Conservation (phyloP, 176 grass and related monocot species). For the Carex kokanica region DNA sequence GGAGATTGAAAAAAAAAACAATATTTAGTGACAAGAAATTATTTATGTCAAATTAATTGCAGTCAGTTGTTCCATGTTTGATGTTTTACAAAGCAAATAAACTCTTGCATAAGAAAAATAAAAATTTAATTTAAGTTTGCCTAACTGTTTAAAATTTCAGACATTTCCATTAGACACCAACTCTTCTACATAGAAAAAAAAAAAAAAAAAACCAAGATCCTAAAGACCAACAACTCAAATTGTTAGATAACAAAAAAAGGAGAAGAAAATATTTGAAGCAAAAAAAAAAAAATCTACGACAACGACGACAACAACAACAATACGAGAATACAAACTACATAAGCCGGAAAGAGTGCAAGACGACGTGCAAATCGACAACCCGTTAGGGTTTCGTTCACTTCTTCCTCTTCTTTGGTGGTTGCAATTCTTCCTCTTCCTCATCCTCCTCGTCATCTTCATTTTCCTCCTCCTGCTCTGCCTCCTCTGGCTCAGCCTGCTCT, state of each 20-base stretch:
- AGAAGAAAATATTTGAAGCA: too few relatives aligned
- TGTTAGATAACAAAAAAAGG: neutral
- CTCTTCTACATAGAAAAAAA: neutral
- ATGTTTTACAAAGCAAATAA: too few relatives aligned
- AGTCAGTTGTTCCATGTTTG: too few relatives aligned
- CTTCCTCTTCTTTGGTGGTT: neutral
- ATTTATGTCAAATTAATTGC: too few relatives aligned
- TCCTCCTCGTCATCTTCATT: neutral
- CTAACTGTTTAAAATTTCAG: neutral
- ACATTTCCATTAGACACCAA: neutral
- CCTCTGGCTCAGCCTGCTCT: neutral
- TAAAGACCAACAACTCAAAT: neutral
- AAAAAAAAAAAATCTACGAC: neutral
- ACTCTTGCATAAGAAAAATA: neutral
- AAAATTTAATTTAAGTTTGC: neutral
- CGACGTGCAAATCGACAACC: neutral
- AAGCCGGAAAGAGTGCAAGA: neutral
- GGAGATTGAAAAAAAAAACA: too few relatives aligned
- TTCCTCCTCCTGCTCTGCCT: neutral
- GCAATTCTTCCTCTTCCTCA: neutral
- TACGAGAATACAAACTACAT: neutral
- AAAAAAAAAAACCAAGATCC: too few relatives aligned
- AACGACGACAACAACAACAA: neutral
- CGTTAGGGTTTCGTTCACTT: conserved; percentile 12
- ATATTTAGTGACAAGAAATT: too few relatives aligned